Conservation (phyloP, 768 basidiomycete genomes). For the Rhizopogon vulgaris region DNA sequence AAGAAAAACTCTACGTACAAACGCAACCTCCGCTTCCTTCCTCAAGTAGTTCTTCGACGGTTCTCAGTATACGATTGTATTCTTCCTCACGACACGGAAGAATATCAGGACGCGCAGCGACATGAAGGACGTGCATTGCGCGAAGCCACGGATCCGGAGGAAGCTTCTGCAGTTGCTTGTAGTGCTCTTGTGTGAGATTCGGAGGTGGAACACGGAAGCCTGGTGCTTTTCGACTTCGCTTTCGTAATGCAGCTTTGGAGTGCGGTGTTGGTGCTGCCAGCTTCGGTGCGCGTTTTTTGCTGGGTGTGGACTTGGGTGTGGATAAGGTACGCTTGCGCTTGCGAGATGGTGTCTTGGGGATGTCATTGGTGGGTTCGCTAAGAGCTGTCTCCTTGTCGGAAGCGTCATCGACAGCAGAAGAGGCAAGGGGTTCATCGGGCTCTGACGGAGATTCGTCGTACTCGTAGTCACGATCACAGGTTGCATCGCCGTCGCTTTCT, state of each 20-base stretch:
- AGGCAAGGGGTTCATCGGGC: constrained; percentile 18
- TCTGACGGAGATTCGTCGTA: constrained; percentile 12
- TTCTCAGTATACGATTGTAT: constrained; percentile 66
- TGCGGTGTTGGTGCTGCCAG: constrained; percentile 67
- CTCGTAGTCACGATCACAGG: constrained; percentile 15
- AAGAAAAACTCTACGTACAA: constrained; percentile 46
- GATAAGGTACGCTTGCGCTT: constrained; percentile 39
- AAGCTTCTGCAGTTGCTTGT: constrained; percentile 41
- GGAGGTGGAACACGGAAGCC: constrained; percentile 29
- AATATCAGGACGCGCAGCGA: constrained; percentile 84
- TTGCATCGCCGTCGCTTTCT: constrained; percentile 2
- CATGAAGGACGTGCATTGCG: constrained; percentile 88
- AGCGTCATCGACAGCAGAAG: constrained; percentile 9
- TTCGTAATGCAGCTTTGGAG: constrained; percentile 60
- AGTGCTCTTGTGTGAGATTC: constrained; percentile 28
- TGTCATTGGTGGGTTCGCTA: constrained; percentile 20
- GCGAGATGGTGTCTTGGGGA: constrained; percentile 47
- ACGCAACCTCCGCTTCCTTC: constrained; percentile 94
- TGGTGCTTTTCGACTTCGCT: constrained; percentile 25
- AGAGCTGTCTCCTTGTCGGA: constrained; percentile 23
- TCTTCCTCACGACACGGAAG: constrained; percentile 88
- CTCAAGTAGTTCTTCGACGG: constrained; percentile 81
- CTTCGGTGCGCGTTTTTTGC: constrained; percentile 30
- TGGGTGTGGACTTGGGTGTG: constrained; percentile 27
- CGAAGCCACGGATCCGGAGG: constrained; percentile 78